Evolutionary conservation across 768 basidiomycete species (phyloP), one percentile per base, ranked within the genome.

Genomic region (Tephrocybe sp.): DNA sequence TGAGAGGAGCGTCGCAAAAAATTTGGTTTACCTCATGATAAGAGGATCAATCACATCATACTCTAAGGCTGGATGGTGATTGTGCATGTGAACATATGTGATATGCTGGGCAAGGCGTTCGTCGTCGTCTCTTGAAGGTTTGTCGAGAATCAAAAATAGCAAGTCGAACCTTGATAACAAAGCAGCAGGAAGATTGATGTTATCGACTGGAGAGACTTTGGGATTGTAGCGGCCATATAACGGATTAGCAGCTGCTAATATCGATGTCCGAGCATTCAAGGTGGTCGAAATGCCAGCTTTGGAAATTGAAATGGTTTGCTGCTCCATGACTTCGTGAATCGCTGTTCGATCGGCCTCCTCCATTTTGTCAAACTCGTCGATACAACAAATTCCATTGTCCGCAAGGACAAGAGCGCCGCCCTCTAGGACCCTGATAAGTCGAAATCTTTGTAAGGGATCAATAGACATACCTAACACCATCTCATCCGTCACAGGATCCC

Each of bases 341-440:
- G 97, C 93, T 2, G 97, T 98, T 59, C 97, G 79, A 68, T 98
- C 97, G 0, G 92, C 69, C 71, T 99, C 97, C 59, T 98, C 97
- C 97, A 99, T 99, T 69, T 99, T 98, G 75, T 99, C 97, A 65
- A 99, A 99, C 66, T 99, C 97, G 59, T 99, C 97, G 56, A 99
- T 99, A 69, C 96, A 98, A 74, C 95, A 98, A 63, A 99, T 99
- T 24, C 97, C 97, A 58, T 99, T 99, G 69, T 99, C 97, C 10
- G 97, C 96, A 41, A 99, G 82, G 14, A 99, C 97, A 47, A 99
- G 83, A n/a, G 97, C 97, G 24, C 97, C 97, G 4, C 97, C 97
- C 92, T 99, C 97, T 98, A n/a, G 70, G 42, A 53, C 41, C 33
- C 42, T 2, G 51, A 51, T 21, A 28, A 44, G 28, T 23, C 18